phyloP scores from a whole-genome alignment of 176 grass and related monocot genomes.

The Oryza meyeriana region DNA sequence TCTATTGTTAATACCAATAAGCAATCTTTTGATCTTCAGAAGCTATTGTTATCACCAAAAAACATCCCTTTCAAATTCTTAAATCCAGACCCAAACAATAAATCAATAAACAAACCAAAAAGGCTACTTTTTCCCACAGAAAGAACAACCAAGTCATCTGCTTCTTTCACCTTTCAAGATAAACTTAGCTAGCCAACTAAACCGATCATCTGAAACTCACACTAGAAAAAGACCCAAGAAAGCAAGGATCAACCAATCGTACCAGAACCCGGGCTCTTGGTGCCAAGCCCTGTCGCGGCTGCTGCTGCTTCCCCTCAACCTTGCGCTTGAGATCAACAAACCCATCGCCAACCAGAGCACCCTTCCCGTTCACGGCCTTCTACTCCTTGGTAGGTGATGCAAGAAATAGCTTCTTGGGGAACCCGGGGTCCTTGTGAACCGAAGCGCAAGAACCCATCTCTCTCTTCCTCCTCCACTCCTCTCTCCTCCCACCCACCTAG shows the following conservation, averaged over 20 bases:
- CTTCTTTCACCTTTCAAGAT: slow-evolving; percentile 12
- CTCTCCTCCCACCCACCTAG: background rate
- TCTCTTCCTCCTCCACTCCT: background rate
- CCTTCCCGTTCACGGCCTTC: slow-evolving; percentile 28
- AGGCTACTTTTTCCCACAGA: slow-evolving; percentile 18
- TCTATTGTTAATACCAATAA: slow-evolving; percentile 1
- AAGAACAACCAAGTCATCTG: slow-evolving; percentile 13
- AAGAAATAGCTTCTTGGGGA: slow-evolving; percentile 50
- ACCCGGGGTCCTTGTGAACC: slow-evolving; percentile 46
- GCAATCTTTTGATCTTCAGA: slow-evolving; percentile 11
- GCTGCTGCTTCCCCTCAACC: slow-evolving; percentile 24
- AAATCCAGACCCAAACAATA: background rate
- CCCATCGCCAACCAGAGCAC: slow-evolving; percentile 29
- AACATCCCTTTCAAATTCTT: slow-evolving; percentile 9
- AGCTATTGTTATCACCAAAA: slow-evolving; percentile 2
- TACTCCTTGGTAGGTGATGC: slow-evolving; percentile 61
- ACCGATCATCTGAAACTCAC: background rate
- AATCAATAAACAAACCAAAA: slow-evolving; percentile 34
- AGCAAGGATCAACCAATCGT: slow-evolving; percentile 28
- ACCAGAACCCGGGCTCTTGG: slow-evolving; percentile 60
- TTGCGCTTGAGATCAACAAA: slow-evolving; percentile 40
- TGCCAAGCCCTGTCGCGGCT: background rate
- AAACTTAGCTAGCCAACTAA: background rate
- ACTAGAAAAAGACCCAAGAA: background rate
- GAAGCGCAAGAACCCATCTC: slow-evolving; percentile 89